Evolutionary conservation across 768 basidiomycete species (phyloP).

Genomic region (Udeniomyces megalosporus): DNA sequence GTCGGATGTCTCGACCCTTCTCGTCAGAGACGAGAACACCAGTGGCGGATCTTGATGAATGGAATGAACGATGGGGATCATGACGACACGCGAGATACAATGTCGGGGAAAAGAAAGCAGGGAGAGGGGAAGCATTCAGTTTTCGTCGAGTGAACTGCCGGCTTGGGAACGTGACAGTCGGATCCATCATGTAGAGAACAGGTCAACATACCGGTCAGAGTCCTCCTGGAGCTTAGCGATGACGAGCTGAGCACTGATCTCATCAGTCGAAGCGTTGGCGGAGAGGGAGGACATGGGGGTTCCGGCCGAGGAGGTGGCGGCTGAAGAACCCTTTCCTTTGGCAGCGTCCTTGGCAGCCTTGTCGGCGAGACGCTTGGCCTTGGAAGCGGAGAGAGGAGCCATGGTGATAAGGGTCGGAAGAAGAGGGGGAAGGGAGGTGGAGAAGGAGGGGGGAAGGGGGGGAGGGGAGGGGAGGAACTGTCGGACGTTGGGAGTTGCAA

Average conservation of each 20-base stretch:
- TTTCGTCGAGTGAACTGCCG: too few relatives aligned
- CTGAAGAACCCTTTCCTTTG: slow-evolving; percentile 30
- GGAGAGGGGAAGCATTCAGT: too few relatives aligned
- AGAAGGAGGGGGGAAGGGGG: too few relatives aligned
- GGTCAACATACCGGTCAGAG: slow-evolving; percentile 73
- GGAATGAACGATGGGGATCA: too few relatives aligned
- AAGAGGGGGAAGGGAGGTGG: not conserved
- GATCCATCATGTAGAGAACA: too few relatives aligned
- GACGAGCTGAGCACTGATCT: slow-evolving; percentile 36
- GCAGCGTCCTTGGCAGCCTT: slow-evolving; percentile 26
- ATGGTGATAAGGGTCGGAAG: not conserved
- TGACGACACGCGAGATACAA: too few relatives aligned
- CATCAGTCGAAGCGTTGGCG: slow-evolving; percentile 63
- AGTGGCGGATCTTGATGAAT: slow-evolving; percentile 53
- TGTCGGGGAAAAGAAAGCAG: too few relatives aligned
- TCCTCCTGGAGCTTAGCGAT: slow-evolving; percentile 84
- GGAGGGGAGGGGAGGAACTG: too few relatives aligned
- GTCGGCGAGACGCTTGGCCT: slow-evolving; percentile 8
- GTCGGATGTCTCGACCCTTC: slow-evolving; percentile 92
- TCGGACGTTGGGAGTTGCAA: too few relatives aligned
- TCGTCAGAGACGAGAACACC: slow-evolving; percentile 86
- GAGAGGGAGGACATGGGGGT: slow-evolving; percentile 74
- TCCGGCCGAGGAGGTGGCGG: slow-evolving; percentile 44
- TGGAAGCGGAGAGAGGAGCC: slow-evolving; percentile 16
- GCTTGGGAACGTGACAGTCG: too few relatives aligned